Evolutionary conservation across 2,329 filamentous ascomycete genomes (phyloP), one percentile per base, ranked within the genome.

Genomic region (Orbilia blumenaviensis): DNA sequence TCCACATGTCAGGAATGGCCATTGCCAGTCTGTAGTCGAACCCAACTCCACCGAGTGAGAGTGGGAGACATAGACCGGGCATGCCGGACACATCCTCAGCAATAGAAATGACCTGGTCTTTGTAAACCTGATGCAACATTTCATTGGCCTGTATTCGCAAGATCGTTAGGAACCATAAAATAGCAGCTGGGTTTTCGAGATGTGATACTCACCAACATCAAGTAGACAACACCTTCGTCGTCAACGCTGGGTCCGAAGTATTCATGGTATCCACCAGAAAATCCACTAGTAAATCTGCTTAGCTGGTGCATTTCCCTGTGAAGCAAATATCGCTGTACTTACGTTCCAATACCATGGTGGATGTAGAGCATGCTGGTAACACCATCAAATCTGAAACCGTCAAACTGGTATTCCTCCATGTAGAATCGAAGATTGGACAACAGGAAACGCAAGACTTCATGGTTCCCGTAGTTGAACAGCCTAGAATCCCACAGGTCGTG

Each of bases 1-100:
- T 99, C 89, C 96, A 99, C 89, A 99, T 92, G 83, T 99, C 95
- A 2, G 95, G 95, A 78, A 99, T 90, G 3, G 95, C 95, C 95
- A 99, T 99, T 66, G 94, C 94, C 32, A 99, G 88, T 79, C 95
- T 89, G 83, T 99, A 99, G 84, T 99, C 95, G 82, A 99, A 99
- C 25, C 95, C 95, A 79, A 98, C 89, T 77, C 95, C 95, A 16
- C 95, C 95, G 1, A 97, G 86, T 0, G 91, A 90, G 41, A 97
- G 85, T 5, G 92, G 89, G 38, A 99, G 84, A 83, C 95, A 98
- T 54, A 99, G 86, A n/a, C 93, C 94, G 14, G 95, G 95, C 95
- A 99, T 99, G 16, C 95, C 95, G 6, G 94, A 98, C 8, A 99
- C 95, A 82, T 99, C 95, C 82, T 99, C 95, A 18, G 95, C 95